Conservation (phyloP, 129 eudicot species). For the Erigeron canadensis region DNA sequence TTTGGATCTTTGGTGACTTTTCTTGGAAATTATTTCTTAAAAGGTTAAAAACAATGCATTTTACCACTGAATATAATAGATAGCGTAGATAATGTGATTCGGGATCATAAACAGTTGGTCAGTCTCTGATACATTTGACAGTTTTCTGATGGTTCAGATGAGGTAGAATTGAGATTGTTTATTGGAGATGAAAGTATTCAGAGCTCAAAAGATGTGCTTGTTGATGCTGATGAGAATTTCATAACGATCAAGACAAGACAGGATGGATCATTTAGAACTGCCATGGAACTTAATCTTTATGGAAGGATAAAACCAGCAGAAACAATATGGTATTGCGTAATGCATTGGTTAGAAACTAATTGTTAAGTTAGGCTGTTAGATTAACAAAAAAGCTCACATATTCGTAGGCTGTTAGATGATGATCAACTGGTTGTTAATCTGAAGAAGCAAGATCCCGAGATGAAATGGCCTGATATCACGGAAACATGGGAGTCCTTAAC, state of each 20-base stretch:
- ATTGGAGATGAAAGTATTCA: constrained; percentile 47
- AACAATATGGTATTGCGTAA: constrained; percentile 69
- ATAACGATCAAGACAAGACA: constrained; percentile 48
- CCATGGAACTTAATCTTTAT: constrained; percentile 73
- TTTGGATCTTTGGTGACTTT: no score
- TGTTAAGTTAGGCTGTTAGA: background rate
- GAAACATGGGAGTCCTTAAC: constrained; percentile 96
- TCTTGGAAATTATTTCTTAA: no score
- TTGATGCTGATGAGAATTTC: constrained; percentile 69
- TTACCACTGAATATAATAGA: background rate
- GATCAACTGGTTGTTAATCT: constrained; percentile 71
- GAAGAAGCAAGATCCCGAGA: constrained; percentile 85
- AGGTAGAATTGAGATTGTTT: constrained; percentile 77
- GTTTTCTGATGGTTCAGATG: constrained; percentile 81
- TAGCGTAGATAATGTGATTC: background rate
- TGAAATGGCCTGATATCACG: constrained; percentile 92
- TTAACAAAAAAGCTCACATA: background rate
- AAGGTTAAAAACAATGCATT: no score
- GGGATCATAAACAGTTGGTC: background rate
- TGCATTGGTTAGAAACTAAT: background rate
- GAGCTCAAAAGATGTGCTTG: constrained; percentile 62
- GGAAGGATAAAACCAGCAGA: constrained; percentile 90
- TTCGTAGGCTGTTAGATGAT: constrained; percentile 81
- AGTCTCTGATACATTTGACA: constrained; percentile 46
- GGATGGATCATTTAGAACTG: constrained; percentile 56